Percentiles rank a stretch among this genome's conserved stretches.
These are phyloP conservation scores for Eucalyptus cloeziana DNA, from an alignment of 345 rosid species.

Conservation along the genomic window DNA sequence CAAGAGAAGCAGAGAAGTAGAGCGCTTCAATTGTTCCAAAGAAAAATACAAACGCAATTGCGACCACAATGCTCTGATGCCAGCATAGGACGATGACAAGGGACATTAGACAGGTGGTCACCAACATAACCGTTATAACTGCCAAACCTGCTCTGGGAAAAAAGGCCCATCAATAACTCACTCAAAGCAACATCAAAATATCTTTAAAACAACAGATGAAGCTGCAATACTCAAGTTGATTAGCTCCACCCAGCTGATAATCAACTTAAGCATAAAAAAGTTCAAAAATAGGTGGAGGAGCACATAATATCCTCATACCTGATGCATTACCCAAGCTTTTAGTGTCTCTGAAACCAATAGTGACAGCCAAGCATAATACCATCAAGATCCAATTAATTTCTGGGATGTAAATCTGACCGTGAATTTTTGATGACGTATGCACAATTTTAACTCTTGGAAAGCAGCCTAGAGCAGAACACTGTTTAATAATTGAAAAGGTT, in stretches of 20 bases:
- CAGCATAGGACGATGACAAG: slow-evolving; percentile 89
- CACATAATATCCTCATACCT: slow-evolving; percentile 25
- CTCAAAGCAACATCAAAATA: not conserved
- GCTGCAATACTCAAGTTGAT: not conserved
- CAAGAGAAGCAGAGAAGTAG: slow-evolving; percentile 87
- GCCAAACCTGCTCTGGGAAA: slow-evolving; percentile 70
- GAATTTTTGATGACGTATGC: slow-evolving; percentile 83
- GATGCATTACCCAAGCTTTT: slow-evolving; percentile 78
- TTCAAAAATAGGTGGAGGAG: not conserved
- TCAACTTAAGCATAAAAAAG: not conserved
- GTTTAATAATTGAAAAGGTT: slow-evolving; percentile 87
- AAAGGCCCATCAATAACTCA: not conserved
- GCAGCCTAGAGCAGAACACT: slow-evolving; percentile 79
- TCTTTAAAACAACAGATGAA: not conserved
- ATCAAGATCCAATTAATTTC: slow-evolving; percentile 92
- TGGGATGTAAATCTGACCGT: slow-evolving; percentile 92
- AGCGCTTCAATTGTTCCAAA: slow-evolving; percentile 88
- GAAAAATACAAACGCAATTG: slow-evolving; percentile 57
- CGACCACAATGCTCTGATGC: slow-evolving; percentile 65
- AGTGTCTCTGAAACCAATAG: slow-evolving; percentile 85
- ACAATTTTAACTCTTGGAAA: slow-evolving; percentile 81
- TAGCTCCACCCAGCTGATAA: not conserved
- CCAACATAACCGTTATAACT: slow-evolving; percentile 96
- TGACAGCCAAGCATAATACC: slow-evolving; percentile 80
- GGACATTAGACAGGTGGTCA: slow-evolving; percentile 95